Evolutionary conservation across 148 eudicot species (phyloP), one percentile per base, ranked within the genome.

Genomic region (Amaranthus palmeri): DNA sequence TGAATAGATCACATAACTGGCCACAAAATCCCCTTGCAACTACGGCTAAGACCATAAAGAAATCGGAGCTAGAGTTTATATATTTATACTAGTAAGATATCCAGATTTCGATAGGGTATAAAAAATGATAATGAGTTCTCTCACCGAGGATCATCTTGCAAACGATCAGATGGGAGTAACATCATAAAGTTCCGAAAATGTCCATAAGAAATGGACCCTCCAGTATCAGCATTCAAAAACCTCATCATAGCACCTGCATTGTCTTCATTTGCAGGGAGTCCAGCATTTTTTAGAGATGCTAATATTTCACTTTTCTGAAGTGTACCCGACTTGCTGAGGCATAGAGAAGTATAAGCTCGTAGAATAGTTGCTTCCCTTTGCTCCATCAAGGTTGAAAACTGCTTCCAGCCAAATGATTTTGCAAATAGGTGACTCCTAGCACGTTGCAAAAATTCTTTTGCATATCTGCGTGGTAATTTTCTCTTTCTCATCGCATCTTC

Each of bases 71-170:
- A n/a, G n/a, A n/a, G n/a, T n/a, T n/a, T n/a, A 62, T 62, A 7
- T 9, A n/a, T n/a, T 8, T 4, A 17, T n/a, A 12, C 9, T 13
- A 40, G 49, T 41, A 59, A 4, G n/a, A 45, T 43, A 63, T 45
- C 45, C 10, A 62, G 46, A 42, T 40, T 14, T 52, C 14, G 54
- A 63, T 40, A 68, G 18, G 43, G 12, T 13, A 42, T 44, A 43
- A 51, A 42, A 7, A 47, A n/a, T 51, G 59, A 36, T 6, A 57
- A 59, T 15, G 60, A 59, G 63, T 42, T 61, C 75, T 54, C 84
- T 84, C 83, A 95, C 99, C 99, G 81, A 65, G 98, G 93, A 86
- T 95, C 98, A 79, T 95, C 97, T 85, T 86, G 90, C 79, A 95
- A 93, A 49, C 93, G 92, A 65, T 95, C 90, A 52, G 96, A 91